phyloP scores from a whole-genome alignment of 495 filamentous ascomycete genomes.

The Pyrenopolyporus hunteri region DNA sequence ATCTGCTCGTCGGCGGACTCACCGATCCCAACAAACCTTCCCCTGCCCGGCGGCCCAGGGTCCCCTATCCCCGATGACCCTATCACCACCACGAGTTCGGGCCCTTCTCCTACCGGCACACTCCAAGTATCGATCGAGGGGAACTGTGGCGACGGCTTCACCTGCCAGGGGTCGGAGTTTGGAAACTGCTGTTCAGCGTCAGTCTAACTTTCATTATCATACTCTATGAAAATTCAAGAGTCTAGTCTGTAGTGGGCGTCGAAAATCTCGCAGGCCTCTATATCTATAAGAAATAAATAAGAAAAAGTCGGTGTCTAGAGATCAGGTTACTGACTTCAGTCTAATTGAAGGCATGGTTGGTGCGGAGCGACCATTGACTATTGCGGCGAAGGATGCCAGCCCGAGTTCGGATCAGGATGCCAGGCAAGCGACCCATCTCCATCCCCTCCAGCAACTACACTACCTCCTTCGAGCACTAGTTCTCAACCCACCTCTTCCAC shows the following conservation, averaged over 20 bases:
- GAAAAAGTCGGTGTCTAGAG: neutral
- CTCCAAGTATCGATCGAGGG: conserved; percentile 44
- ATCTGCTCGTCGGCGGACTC: conserved; percentile 46
- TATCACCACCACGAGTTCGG: conserved; percentile 16
- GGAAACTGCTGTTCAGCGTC: conserved; percentile 51
- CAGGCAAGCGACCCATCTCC: conserved; percentile 31
- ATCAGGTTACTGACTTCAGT: conserved; percentile 2
- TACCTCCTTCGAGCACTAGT: conserved; percentile 24
- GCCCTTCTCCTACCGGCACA: conserved; percentile 32
- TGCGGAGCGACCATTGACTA: conserved; percentile 50
- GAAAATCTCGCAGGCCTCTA: neutral
- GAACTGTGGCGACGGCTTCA: conserved; percentile 50
- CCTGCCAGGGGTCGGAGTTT: conserved; percentile 48
- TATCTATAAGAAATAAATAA: conserved; percentile 21
- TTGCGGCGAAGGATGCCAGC: conserved; percentile 49
- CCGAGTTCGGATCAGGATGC: conserved; percentile 48
- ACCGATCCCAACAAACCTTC: conserved; percentile 12
- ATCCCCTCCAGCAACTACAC: conserved; percentile 19
- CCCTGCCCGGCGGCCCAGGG: conserved; percentile 25
- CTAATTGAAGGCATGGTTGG: conserved; percentile 38
- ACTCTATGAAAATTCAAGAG: neutral
- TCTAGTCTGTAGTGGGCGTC: neutral
- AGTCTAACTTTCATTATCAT: conserved; percentile 24
- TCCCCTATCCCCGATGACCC: conserved; percentile 20
- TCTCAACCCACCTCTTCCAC: conserved; percentile 20